These are phyloP conservation scores for Rhynchospora breviuscula DNA, from an alignment of 176 grass and related monocot species.

Conservation along the genomic window DNA sequence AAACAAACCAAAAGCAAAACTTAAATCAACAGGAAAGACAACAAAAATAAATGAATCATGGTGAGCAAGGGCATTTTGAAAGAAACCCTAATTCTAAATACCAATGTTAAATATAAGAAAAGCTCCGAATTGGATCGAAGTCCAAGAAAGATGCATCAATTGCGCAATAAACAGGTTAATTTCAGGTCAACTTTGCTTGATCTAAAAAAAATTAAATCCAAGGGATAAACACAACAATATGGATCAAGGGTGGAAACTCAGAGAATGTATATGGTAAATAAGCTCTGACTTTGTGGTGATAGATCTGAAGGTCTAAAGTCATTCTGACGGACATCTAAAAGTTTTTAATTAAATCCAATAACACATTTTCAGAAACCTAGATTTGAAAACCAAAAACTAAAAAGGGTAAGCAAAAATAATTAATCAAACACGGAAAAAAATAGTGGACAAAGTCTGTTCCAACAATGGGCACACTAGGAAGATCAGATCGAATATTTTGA, in stretches of 20 bases:
- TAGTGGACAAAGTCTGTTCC: not conserved
- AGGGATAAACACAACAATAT: not conserved
- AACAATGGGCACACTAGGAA: not conserved
- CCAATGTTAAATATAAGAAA: not conserved
- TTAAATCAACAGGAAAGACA: not conserved
- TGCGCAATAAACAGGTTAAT: not conserved
- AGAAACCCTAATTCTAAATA: slow-evolving; percentile 11
- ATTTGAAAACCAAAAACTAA: not conserved
- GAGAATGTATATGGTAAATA: not conserved
- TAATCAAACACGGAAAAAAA: not conserved
- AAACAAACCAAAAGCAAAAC: slow-evolving; percentile 3
- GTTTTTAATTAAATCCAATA: not conserved
- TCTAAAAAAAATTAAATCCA: not conserved
- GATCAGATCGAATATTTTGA: not conserved
- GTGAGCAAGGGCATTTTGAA: not conserved
- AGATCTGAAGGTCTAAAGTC: slow-evolving; percentile 2
- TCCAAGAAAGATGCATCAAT: not conserved
- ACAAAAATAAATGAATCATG: not conserved
- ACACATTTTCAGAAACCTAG: not conserved
- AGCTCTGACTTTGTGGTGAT: not conserved
- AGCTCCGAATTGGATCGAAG: not conserved
- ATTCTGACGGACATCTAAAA: not conserved
- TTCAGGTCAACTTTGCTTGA: not conserved
- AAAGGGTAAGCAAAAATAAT: not conserved
- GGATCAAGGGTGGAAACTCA: not conserved